These are phyloP conservation scores for Magnaporthiopsis rhizophila DNA, from an alignment of 2,329 filamentous ascomycete genomes.

Conservation along the genomic window DNA sequence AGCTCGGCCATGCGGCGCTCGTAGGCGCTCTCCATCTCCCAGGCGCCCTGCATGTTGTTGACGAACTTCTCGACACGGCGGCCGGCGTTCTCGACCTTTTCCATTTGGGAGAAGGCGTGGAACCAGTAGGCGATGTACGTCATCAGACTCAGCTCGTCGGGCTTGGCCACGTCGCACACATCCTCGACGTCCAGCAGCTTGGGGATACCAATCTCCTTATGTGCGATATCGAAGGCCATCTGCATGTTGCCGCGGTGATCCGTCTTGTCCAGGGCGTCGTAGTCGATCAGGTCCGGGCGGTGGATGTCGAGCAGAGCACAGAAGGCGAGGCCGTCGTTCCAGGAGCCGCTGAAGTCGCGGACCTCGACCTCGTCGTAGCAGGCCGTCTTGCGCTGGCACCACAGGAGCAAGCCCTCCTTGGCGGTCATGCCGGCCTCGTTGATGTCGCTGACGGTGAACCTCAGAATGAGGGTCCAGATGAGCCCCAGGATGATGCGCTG, in stretches of 20 bases:
- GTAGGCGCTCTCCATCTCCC: slow-evolving; percentile 98
- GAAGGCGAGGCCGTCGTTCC: slow-evolving; percentile 96
- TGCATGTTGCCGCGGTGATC: slow-evolving; percentile 98
- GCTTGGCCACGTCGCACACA: slow-evolving; percentile 92
- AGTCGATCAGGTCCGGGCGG: slow-evolving; percentile 93
- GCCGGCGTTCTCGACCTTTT: slow-evolving; percentile 95
- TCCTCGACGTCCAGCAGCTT: slow-evolving; percentile 95
- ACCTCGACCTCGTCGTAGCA: slow-evolving; percentile 98
- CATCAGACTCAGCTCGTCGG: slow-evolving; percentile 95
- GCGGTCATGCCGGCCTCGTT: slow-evolving; percentile 96
- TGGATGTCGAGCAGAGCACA: slow-evolving; percentile 96
- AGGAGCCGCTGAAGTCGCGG: slow-evolving; percentile 87
- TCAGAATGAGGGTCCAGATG: slow-evolving; percentile 96
- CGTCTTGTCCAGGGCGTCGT: slow-evolving; percentile 84
- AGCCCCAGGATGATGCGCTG: slow-evolving; percentile 93
- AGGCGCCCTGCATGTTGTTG: slow-evolving; percentile 96
- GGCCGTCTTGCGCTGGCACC: slow-evolving; percentile 97
- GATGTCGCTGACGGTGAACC: slow-evolving; percentile 98
- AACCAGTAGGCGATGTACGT: slow-evolving; percentile 99
- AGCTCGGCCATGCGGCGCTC: slow-evolving; percentile 85
- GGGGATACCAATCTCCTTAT: slow-evolving; percentile 94
- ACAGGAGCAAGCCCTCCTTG: slow-evolving; percentile 88
- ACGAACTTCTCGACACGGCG: slow-evolving; percentile 97
- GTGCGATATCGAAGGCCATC: slow-evolving; percentile 90
- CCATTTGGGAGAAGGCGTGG: slow-evolving; percentile 98